Base-by-base conservation (phyloP, 1,139 yeast species). In the Pichia cactophila region DNA sequence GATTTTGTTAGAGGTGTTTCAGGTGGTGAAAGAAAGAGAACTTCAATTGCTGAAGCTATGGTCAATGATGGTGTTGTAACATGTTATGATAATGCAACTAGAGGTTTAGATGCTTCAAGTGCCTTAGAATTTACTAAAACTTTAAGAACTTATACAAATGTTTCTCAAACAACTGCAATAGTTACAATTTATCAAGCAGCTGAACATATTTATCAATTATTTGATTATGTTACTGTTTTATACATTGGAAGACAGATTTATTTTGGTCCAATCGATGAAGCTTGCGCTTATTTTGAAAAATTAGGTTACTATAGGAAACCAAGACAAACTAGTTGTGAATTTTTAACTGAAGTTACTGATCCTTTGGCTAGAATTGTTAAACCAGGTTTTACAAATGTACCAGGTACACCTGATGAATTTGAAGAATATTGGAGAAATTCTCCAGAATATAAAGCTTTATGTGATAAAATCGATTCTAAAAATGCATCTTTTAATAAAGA, bases 111-210 rank as follows among this genome's bases (percentile, higher is more conserved):
- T 64, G 75, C 88, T 26, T 85, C 88, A 14, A 83, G 87, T 41
- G 89, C 89, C 6, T 69, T 84, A 52, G 95, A 86, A 66, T 86
- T 85, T 58, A 74, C 81, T 50, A 74, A 80, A 59, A 83, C 90
- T 31, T 69, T 86, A 57, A 81, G 83, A 59, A 75, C 81, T 8
- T 72, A 80, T 29, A 84, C 94, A 4, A 70, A 75, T 38, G 67
- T 84, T 47, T 68, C 78, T 50, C 75, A 75, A 33, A 72, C 79
- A 16, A 75, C 90, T 29, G 80, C 88, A 1, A 69, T 85, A 45
- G 84, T 87, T 55, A 88, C 95, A 29, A 81, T 86, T 52, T 86
- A 86, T 66, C 95, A 86, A 69, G 86, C 90, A 58, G 81, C 88
- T 33, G 88, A 84, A 68, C 85, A 79, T 61, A 85, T 86, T 56